Evolutionary conservation across 2,329 filamentous ascomycete species (phyloP), one percentile per base, ranked within the genome.

Genomic region (Pestalotiopsis sp.): DNA sequence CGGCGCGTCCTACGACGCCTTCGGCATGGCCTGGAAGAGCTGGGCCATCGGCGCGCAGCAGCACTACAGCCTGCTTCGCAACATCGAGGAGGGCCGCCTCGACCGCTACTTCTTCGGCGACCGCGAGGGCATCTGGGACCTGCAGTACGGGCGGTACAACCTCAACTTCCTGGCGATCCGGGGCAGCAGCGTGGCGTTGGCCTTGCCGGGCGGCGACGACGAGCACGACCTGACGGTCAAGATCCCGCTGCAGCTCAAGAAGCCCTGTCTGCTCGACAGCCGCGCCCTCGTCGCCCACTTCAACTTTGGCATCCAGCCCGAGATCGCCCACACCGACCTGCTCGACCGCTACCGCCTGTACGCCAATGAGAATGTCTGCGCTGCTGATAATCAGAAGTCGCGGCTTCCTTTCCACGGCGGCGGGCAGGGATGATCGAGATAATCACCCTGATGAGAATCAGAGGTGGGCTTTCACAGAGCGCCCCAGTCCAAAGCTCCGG

Each of bases 81-180:
- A 87, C 66, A 78, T 88, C 3, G 84, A 87, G 73, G 75, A 77
- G 55, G 78, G 81, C 35, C 76, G 80, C 58, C 71, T 86, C 26
- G 75, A 77, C 10, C 78, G 76, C 52, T 88, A 88, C 72, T 83
- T 83, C 69, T 87, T 86, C 68, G 75, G 75, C 72, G 78, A 66
- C 39, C 72, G 72, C 57, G 75, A 77, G 71, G 76, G 78, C 69
- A 76, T 77, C 39, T 85, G 83, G 78, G 81, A 85, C 66, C 85
- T 85, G 59, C 80, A 84, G 17, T 84, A 82, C 35, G 78, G 80
- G 64, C 80, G 84, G 26, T 81, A 87, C 72, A 86, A 84, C 61
- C 82, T 85, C 38, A 86, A 87, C 71, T 85, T 89, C 70, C 78
- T 85, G 56, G 84, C 83, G 57, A 81, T 89, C 63, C 81, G 83